These are phyloP conservation scores for Sphaerulina vaccinii DNA, from an alignment of 2,329 filamentous ascomycete species.

Conservation along the genomic window DNA sequence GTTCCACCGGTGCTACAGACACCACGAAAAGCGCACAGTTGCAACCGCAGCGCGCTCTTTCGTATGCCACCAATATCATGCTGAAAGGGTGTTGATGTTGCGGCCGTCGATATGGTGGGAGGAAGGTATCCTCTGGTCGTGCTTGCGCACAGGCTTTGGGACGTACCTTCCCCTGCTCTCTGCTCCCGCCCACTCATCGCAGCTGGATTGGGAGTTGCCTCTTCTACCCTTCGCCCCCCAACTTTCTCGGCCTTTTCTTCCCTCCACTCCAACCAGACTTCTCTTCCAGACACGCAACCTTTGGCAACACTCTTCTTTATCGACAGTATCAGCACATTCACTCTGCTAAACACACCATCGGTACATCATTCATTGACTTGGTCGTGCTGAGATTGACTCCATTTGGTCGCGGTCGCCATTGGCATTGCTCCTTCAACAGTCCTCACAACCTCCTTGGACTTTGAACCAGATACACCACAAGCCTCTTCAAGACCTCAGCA, in stretches of 20 bases:
- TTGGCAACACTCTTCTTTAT: slow-evolving; percentile 1
- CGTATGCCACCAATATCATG: background rate
- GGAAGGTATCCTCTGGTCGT: background rate
- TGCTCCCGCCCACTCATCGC: too few relatives aligned
- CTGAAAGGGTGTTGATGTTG: background rate
- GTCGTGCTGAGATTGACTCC: background rate
- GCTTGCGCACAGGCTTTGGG: background rate
- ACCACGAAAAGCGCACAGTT: background rate
- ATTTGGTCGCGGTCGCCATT: background rate
- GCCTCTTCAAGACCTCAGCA: background rate
- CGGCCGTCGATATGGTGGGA: background rate
- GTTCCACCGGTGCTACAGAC: background rate
- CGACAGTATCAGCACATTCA: background rate
- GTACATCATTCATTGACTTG: background rate
- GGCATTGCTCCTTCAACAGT: background rate
- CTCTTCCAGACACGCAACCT: slow-evolving; percentile 3
- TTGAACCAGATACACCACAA: background rate
- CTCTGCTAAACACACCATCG: background rate
- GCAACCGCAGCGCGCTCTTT: background rate
- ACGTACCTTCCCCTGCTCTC: too few relatives aligned
- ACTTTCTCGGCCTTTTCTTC: slow-evolving; percentile 11
- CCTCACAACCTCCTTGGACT: background rate
- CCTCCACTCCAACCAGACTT: background rate
- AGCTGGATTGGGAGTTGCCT: background rate
- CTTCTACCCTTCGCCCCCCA: slow-evolving; percentile 4